phyloP scores from a whole-genome alignment of 495 filamentous ascomycete species.

The Penicillium paradoxum region DNA sequence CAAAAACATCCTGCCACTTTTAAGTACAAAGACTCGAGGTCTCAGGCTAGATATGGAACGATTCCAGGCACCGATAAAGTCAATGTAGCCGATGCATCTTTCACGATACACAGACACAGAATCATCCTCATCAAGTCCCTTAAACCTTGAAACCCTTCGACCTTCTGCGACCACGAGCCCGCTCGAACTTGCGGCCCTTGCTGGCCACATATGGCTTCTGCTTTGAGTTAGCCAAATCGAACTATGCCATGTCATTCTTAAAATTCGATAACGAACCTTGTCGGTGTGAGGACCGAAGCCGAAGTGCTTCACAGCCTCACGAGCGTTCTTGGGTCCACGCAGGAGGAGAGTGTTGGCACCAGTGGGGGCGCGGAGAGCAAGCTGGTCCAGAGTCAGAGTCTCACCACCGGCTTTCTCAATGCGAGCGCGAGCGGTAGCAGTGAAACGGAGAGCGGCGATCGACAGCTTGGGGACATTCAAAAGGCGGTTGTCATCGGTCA shows the following conservation, averaged over 20 bases:
- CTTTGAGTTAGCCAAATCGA: conserved; percentile 20
- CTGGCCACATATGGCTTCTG: conserved; percentile 93
- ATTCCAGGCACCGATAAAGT: conserved; percentile 15
- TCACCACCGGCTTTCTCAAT: conserved; percentile 91
- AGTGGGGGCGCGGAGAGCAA: conserved; percentile 87
- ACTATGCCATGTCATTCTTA: background rate
- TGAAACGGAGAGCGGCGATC: conserved; percentile 92
- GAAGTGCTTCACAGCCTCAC: conserved; percentile 98
- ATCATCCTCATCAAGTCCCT: conserved; percentile 17
- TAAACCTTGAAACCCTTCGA: conserved; percentile 99
- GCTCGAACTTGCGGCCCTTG: conserved; percentile 99
- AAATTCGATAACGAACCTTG: conserved; percentile 62
- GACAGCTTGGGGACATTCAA: conserved; percentile 83
- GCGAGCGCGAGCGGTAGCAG: conserved; percentile 86
- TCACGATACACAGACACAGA: conserved; percentile 12
- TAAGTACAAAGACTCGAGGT: conserved; percentile 27
- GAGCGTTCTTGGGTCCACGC: conserved; percentile 91
- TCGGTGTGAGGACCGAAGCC: conserved; percentile 94
- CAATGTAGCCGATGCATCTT: conserved; percentile 9
- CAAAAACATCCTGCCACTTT: conserved; percentile 21
- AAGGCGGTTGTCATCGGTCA: conserved; percentile 95
- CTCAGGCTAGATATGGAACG: conserved; percentile 17
- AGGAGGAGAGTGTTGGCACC: conserved; percentile 92
- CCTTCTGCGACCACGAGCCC: conserved; percentile 92
- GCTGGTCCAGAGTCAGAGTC: conserved; percentile 90